Conservation (phyloP, 306 rosid genomes). For the Benincasa hispida region DNA sequence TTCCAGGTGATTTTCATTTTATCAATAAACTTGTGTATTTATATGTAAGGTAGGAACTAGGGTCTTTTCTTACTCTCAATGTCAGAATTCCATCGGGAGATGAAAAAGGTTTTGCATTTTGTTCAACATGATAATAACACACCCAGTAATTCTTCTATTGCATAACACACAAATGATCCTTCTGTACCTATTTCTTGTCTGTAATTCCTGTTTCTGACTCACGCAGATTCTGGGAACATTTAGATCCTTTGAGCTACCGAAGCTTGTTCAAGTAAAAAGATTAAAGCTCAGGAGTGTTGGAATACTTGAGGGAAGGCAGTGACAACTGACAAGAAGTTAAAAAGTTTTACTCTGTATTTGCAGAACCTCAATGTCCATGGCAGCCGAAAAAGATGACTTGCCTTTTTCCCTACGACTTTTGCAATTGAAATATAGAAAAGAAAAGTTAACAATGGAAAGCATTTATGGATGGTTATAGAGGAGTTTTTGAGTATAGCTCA, state of each 20-base stretch:
- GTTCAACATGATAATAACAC: not conserved
- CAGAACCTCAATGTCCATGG: not conserved
- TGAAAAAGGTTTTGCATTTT: not conserved
- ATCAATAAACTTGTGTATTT: not conserved
- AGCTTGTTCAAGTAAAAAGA: not conserved
- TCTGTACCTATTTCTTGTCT: not conserved
- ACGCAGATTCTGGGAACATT: not conserved
- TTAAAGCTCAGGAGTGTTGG: not conserved
- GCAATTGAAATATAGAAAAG: too few species aligned
- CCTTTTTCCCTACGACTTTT: not conserved
- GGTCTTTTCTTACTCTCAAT: not conserved
- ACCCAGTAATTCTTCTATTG: not conserved
- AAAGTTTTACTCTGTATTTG: not conserved
- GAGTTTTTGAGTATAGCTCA: too few species aligned
- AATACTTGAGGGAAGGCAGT: not conserved
- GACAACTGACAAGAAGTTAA: not conserved
- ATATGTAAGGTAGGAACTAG: not conserved
- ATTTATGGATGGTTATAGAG: too few species aligned
- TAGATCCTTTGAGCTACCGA: not conserved
- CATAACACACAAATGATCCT: not conserved
- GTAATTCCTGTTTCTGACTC: not conserved
- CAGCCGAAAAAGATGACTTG: not conserved
- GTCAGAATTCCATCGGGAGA: not conserved
- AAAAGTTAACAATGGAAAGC: too few species aligned
- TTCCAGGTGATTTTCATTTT: not conserved